These are phyloP conservation scores for Penicillium corylophilum DNA, from an alignment of 2,329 filamentous ascomycete species.

Conservation along the genomic window DNA sequence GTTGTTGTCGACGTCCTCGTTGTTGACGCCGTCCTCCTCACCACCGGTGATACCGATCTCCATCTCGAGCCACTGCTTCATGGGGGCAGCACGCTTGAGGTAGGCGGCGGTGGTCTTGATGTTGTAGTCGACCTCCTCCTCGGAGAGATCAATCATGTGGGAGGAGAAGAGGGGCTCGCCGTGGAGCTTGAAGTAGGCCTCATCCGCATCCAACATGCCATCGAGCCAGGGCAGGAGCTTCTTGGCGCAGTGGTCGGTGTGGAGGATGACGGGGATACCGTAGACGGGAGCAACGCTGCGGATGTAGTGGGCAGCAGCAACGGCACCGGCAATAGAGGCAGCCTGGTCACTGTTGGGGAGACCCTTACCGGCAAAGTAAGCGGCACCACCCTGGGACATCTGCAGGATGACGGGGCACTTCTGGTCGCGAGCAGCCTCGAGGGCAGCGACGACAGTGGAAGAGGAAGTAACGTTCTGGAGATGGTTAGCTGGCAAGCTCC, in stretches of 20 bases:
- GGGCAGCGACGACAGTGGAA: constrained; percentile 78
- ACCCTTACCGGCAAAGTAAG: constrained; percentile 90
- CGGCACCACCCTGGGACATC: constrained; percentile 87
- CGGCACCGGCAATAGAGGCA: constrained; percentile 81
- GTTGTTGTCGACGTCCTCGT: constrained; percentile 95
- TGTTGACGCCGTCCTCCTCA: constrained; percentile 98
- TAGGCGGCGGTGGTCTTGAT: constrained; percentile 89
- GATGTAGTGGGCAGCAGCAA: constrained; percentile 92
- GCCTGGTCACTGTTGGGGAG: constrained; percentile 79
- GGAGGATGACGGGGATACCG: constrained; percentile 85
- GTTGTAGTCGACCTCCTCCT: constrained; percentile 88
- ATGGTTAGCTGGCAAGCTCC: background rate
- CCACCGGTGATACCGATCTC: constrained; percentile 94
- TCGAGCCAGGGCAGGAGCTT: constrained; percentile 98
- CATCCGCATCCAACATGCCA: constrained; percentile 91
- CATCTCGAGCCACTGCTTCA: constrained; percentile 99
- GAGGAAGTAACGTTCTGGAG: constrained; percentile 83
- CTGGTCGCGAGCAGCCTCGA: constrained; percentile 91
- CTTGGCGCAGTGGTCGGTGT: constrained; percentile 99
- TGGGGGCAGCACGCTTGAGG: constrained; percentile 87
- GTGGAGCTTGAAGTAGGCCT: constrained; percentile 90
- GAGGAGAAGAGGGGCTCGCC: constrained; percentile 91
- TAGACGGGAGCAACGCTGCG: constrained; percentile 83
- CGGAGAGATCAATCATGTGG: constrained; percentile 98
- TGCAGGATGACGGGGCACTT: constrained; percentile 93